Percentiles rank a stretch among this genome's conserved stretches.
Conservation (phyloP, 2,329 filamentous ascomycete species). For the Phialocephala subalpina region DNA sequence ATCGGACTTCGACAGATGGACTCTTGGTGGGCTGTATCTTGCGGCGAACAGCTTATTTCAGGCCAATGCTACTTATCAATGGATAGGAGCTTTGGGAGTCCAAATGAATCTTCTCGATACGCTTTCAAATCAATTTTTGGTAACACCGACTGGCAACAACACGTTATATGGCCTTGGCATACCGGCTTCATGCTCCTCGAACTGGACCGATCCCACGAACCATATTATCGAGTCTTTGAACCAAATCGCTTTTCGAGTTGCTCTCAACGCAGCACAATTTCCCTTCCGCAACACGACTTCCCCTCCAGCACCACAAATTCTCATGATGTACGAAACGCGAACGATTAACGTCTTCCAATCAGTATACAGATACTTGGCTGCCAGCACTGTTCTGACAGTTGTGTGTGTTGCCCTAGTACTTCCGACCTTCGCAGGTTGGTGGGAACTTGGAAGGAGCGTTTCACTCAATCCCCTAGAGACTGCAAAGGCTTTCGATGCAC, state of each 20-base stretch:
- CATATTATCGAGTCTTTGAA: conserved; percentile 24
- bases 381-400: conserved; percentile 15
- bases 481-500: conserved; percentile 30
- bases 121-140: conserved; percentile 3
- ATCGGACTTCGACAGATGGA: conserved; percentile 16
- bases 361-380: conserved; percentile 21
- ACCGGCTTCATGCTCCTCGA: conserved; percentile 11
- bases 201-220: conserved; percentile 25
- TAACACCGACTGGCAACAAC: background rate
- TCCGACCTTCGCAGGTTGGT: conserved; percentile 27
- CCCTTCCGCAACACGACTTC: conserved; percentile 16
- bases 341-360: conserved; percentile 25
- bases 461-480: conserved; percentile 27
- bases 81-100: background rate
- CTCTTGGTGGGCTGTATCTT: conserved; percentile 19
- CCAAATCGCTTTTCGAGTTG: conserved; percentile 22
- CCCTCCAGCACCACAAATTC: conserved; percentile 14
- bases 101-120: background rate
- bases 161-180: background rate
- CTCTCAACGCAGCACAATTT: conserved; percentile 17
- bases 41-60: conserved; percentile 20
- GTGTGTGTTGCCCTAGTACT: conserved; percentile 15
- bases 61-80: conserved; percentile 14
- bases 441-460: conserved; percentile 23
- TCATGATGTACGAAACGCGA: conserved; percentile 11